Percentiles rank a stretch among this genome's conserved stretches.
Conservation (phyloP, 305 asterid genomes). For the Fraxinus angustifolia region DNA sequence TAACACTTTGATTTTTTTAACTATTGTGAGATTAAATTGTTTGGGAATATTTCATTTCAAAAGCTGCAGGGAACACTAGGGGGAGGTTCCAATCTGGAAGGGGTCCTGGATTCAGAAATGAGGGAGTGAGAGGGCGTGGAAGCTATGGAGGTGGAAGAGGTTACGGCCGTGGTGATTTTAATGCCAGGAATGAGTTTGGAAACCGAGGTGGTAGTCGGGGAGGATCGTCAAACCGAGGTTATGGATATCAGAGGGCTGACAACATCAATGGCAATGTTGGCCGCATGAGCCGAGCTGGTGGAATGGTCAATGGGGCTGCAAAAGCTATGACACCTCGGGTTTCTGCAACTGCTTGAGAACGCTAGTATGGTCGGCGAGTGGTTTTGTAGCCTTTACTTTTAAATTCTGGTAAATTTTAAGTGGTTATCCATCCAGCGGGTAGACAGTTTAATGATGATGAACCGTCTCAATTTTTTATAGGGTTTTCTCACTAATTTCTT, state of each 20-base stretch:
- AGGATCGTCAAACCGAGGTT: constrained; percentile 54
- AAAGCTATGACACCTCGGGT: constrained; percentile 41
- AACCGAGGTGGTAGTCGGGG: constrained; percentile 55
- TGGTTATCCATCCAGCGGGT: not conserved
- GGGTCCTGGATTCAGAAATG: constrained; percentile 56
- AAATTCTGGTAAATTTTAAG: not conserved
- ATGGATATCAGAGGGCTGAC: constrained; percentile 55
- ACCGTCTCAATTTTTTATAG: constrained; percentile 16
- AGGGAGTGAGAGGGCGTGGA: constrained; percentile 61
- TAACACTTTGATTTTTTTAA: not conserved
- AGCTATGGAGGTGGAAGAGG: constrained; percentile 54
- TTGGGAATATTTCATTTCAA: not conserved
- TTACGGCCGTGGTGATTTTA: constrained; percentile 43
- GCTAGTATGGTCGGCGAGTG: not conserved
- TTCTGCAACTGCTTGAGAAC: constrained; percentile 50
- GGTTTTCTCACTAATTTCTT: constrained; percentile 20
- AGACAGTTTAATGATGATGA: constrained; percentile 13
- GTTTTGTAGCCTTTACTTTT: not conserved
- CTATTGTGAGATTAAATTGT: not conserved
- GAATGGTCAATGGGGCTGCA: constrained; percentile 44
- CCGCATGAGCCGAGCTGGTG: constrained; percentile 46
- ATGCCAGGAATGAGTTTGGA: constrained; percentile 43
- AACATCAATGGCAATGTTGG: constrained; percentile 39
- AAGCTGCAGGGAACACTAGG: constrained; percentile 40
- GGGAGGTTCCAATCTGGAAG: constrained; percentile 61